A percentile compares a stretch with the other conserved stretches of the same genome.
phyloP scores from a whole-genome alignment of 495 filamentous ascomycete species.

The Lasiosphaeria ovina region DNA sequence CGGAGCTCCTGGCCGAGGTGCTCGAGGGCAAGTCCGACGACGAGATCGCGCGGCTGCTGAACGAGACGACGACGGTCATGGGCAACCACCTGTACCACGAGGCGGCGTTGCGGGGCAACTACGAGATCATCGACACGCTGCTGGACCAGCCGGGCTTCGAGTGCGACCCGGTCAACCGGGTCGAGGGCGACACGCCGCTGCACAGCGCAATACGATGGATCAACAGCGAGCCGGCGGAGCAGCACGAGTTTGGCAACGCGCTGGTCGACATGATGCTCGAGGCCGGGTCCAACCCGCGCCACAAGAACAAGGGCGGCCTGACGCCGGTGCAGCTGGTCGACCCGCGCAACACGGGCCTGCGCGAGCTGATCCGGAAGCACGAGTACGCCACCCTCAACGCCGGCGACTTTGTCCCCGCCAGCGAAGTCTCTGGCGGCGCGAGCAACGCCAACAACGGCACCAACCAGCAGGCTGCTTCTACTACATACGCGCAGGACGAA shows the following conservation, averaged over 20 bases:
- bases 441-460: not conserved
- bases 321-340: slow-evolving; percentile 70
- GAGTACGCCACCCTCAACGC: slow-evolving; percentile 64
- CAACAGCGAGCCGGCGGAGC: slow-evolving; percentile 59
- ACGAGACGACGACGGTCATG: slow-evolving; percentile 76
- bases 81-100: slow-evolving; percentile 88
- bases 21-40: slow-evolving; percentile 46
- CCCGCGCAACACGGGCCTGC: slow-evolving; percentile 66
- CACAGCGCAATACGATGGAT: slow-evolving; percentile 85
- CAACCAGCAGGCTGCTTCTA: not conserved
- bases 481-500: not conserved
- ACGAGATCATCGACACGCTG: slow-evolving; percentile 85
- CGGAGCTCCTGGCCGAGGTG: slow-evolving; percentile 66
- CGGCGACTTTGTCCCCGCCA: slow-evolving; percentile 46
- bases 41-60: slow-evolving; percentile 69
- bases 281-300: slow-evolving; percentile 59
- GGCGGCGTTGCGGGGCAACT: slow-evolving; percentile 81
- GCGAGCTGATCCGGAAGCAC: slow-evolving; percentile 66
- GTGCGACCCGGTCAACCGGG: slow-evolving; percentile 79
- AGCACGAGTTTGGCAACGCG: slow-evolving; percentile 60
- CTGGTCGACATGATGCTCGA: slow-evolving; percentile 91
- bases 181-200: slow-evolving; percentile 85
- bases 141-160: slow-evolving; percentile 95
- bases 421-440: slow-evolving; percentile 24
- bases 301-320: slow-evolving; percentile 66